Percentiles rank a stretch among this genome's conserved stretches.
These are phyloP conservation scores for Mycena galericulata DNA, from an alignment of 768 basidiomycete genomes.

Conservation along the genomic window DNA sequence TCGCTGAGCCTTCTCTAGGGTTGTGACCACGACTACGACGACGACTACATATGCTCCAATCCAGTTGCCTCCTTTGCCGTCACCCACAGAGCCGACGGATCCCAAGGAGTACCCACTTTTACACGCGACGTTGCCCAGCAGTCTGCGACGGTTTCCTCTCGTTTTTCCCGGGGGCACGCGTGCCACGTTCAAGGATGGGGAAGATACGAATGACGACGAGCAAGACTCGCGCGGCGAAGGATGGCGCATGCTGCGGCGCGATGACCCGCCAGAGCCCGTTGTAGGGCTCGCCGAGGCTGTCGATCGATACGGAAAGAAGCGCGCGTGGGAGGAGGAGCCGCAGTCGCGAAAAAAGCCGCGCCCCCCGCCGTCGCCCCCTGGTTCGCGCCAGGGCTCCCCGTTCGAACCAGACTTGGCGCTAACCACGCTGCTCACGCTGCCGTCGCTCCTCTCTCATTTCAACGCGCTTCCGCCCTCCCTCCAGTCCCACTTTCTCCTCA, in stretches of 20 bases:
- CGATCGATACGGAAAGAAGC: constrained; percentile 89
- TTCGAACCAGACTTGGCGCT: constrained; percentile 86
- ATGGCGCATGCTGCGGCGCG: constrained; percentile 81
- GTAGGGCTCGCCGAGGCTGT: constrained; percentile 84
- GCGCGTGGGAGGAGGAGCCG: constrained; percentile 46
- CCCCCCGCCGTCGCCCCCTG: constrained; percentile 87
- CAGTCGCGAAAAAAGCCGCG: constrained; percentile 86
- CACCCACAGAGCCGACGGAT: constrained; percentile 79
- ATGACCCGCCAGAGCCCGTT: constrained; percentile 66
- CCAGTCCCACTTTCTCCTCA: constrained; percentile 94
- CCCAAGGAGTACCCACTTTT: constrained; percentile 84
- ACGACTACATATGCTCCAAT: constrained; percentile 94
- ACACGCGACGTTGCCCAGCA: constrained; percentile 79
- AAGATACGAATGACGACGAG: constrained; percentile 78
- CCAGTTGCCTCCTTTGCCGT: constrained; percentile 78
- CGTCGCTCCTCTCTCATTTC: constrained; percentile 85
- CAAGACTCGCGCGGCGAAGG: constrained; percentile 75
- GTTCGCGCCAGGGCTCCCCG: constrained; percentile 73
- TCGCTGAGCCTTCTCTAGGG: constrained; percentile 58
- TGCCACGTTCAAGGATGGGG: constrained; percentile 80
- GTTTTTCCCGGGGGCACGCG: constrained; percentile 85
- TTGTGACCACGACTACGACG: constrained; percentile 92
- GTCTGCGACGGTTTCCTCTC: constrained; percentile 79
- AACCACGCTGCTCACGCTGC: constrained; percentile 88
- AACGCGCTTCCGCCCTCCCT: constrained; percentile 80